Percentiles rank a stretch among this genome's conserved stretches.
Evolutionary conservation across 1,139 yeast species (phyloP).

Genomic region (Komagataea norvegica): DNA sequence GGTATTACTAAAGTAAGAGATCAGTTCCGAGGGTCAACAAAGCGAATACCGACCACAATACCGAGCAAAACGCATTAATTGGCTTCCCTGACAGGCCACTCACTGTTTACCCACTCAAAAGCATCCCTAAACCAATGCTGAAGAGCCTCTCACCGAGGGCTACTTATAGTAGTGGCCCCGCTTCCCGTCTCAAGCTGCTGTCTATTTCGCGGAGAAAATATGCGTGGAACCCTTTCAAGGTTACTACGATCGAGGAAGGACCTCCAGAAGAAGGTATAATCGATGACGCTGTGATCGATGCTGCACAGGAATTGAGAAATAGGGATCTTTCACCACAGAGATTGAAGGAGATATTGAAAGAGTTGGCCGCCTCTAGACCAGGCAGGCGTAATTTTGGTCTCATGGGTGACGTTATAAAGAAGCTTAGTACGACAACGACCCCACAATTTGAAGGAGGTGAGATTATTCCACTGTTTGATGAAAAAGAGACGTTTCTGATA

Average conservation of each 20-base stretch:
- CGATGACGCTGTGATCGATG: slow-evolving; percentile 10
- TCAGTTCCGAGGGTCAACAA: too few species aligned
- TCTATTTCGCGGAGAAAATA: not conserved
- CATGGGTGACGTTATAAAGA: slow-evolving; percentile 20
- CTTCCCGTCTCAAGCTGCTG: not conserved
- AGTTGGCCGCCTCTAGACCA: slow-evolving; percentile 2
- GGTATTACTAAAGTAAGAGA: too few species aligned
- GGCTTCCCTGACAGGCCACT: too few species aligned
- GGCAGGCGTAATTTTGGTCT: slow-evolving; percentile 13
- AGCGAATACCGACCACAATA: too few species aligned
- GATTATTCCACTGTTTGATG: slow-evolving; percentile 14
- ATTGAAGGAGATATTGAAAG: slow-evolving; percentile 5
- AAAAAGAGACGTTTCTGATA: slow-evolving; percentile 10
- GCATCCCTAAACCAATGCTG: too few species aligned
- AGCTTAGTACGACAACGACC: slow-evolving; percentile 10
- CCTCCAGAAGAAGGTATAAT: slow-evolving; percentile 3
- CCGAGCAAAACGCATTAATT: too few species aligned
- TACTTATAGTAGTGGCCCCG: not conserved
- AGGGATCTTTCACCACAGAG: not conserved
- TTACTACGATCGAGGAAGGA: slow-evolving; percentile 3
- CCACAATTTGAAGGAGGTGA: not conserved
- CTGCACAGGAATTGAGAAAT: slow-evolving; percentile 13
- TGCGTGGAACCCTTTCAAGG: slow-evolving; percentile 13
- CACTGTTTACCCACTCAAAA: too few species aligned
- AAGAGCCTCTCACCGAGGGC: too few species aligned